Evolutionary conservation across 1,284 basidiomycete species (phyloP).

Genomic region (Irpex lacteus): DNA sequence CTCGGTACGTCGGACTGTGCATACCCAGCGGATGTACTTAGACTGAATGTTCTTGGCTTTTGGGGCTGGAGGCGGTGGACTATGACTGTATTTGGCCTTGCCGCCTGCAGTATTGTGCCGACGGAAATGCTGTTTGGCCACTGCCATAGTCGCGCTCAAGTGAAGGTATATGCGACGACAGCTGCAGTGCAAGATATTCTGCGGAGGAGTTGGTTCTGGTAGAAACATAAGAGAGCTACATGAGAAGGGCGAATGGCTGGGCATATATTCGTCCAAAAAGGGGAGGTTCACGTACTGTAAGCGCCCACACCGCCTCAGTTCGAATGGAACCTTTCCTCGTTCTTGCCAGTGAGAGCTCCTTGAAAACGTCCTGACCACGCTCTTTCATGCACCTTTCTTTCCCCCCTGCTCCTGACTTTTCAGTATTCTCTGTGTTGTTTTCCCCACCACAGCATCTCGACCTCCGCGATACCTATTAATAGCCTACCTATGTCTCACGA

Average conservation of each 20-base stretch:
- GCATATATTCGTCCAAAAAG: background rate
- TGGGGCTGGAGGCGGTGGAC: background rate
- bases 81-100: no score
- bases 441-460: background rate
- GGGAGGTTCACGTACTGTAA: background rate
- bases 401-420: background rate
- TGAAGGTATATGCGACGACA: background rate
- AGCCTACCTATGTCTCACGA: slow-evolving; percentile 12
- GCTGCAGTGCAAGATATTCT: background rate
- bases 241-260: no score
- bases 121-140: background rate
- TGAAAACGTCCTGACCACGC: background rate
- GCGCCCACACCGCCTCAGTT: background rate
- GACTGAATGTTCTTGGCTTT: background rate
- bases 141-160: background rate
- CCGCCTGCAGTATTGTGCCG: background rate
- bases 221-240: no score
- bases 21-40: background rate
- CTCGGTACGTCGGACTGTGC: background rate
- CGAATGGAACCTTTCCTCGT: background rate
- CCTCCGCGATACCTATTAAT: background rate
- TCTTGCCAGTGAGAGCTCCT: background rate
- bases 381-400: background rate
- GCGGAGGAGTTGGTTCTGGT: no score
- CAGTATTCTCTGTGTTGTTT: background rate